Evolutionary conservation across 176 grass and related monocot species (phyloP).

Genomic region (Rhynchospora pubera): DNA sequence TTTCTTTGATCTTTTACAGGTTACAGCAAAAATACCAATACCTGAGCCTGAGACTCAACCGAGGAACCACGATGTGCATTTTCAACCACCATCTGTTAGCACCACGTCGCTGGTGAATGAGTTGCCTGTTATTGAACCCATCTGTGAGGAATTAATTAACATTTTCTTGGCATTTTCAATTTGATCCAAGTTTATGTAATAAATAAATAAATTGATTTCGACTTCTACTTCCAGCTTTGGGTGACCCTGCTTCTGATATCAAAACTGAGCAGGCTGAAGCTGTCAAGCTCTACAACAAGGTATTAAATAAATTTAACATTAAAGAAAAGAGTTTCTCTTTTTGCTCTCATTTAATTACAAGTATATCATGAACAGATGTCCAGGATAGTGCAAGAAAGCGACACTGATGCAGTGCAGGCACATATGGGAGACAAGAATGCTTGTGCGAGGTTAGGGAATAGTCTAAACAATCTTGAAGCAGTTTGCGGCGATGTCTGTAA

Average conservation of each 20-base stretch:
- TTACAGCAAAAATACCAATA: slow-evolving; percentile 51
- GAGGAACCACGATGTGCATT: slow-evolving; percentile 40
- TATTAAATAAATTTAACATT: slow-evolving; percentile 16
- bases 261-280: slow-evolving; percentile 29
- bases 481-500: slow-evolving; percentile 36
- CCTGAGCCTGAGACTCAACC: slow-evolving; percentile 57
- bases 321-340: background rate
- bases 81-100: slow-evolving; percentile 29
- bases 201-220: slow-evolving; percentile 5
- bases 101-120: slow-evolving; percentile 47
- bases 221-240: slow-evolving; percentile 40
- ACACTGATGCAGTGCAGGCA: slow-evolving; percentile 40
- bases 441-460: slow-evolving; percentile 38
- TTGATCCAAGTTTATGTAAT: background rate
- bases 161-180: slow-evolving; percentile 10
- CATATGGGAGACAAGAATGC: slow-evolving; percentile 53
- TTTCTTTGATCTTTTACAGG: slow-evolving; percentile 27
- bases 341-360: background rate
- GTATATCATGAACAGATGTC: slow-evolving; percentile 58
- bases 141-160: slow-evolving; percentile 44
- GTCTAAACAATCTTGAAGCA: slow-evolving; percentile 46
- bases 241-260: slow-evolving; percentile 31
- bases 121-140: slow-evolving; percentile 58
- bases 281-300: slow-evolving; percentile 84
- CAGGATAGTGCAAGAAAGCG: slow-evolving; percentile 49